Conservation (phyloP, 192 early-diverging fungal species). For the Coemansia sp. region DNA sequence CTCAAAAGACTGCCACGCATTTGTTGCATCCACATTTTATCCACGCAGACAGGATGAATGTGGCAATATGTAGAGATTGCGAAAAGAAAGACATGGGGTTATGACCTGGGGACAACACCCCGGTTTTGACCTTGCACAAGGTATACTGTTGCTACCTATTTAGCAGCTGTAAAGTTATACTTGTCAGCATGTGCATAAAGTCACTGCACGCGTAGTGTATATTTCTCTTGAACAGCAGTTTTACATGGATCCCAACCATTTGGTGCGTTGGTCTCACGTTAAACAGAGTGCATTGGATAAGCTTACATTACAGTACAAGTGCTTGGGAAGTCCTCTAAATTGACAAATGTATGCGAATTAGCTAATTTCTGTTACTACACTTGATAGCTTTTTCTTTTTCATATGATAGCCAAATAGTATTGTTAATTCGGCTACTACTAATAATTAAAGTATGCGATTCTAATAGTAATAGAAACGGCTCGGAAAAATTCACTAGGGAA, state of each 20-base stretch:
- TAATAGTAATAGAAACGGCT: neutral
- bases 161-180: neutral
- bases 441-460: neutral
- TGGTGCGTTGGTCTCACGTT: neutral
- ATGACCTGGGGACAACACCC: neutral
- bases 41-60: neutral
- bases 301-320: too few relatives aligned
- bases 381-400: neutral
- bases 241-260: neutral
- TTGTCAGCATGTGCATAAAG: neutral
- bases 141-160: too few relatives aligned
- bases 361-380: neutral
- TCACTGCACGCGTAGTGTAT: neutral
- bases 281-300: too few relatives aligned
- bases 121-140: neutral
- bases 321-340: neutral
- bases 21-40: neutral
- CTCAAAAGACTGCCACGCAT: constrained; percentile 7
- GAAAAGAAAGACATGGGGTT: neutral
- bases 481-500: neutral
- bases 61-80: neutral
- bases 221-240: neutral
- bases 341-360: neutral
- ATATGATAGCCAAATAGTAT: neutral
- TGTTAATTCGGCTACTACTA: constrained; percentile 6